Evolutionary conservation across 176 grass and related monocot species (phyloP).

Genomic region (bread wheat (Triticum aestivum)): DNA sequence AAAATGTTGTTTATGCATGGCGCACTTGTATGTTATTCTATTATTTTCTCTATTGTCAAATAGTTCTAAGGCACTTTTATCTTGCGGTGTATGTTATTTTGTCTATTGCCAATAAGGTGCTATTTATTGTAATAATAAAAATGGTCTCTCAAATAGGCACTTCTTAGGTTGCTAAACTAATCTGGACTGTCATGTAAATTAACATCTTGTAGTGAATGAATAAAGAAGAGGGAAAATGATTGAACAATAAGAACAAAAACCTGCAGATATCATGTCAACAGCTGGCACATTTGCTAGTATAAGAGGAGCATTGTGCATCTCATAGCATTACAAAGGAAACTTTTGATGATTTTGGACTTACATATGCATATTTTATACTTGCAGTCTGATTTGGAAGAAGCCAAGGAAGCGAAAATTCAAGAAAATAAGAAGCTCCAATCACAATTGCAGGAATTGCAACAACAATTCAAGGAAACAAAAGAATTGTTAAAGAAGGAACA

Average conservation of each 20-base stretch:
- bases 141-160: too few species aligned
- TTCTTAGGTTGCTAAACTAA: background rate
- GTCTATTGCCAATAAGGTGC: too few species aligned
- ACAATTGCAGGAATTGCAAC: slow-evolving; percentile 63
- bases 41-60: too few species aligned
- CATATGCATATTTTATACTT: slow-evolving; percentile 23
- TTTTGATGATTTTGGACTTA: background rate
- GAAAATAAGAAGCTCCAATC: slow-evolving; percentile 68
- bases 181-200: slow-evolving; percentile 17
- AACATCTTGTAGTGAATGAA: background rate
- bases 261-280: background rate
- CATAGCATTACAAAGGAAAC: background rate
- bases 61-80: too few species aligned
- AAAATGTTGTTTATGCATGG: slow-evolving; percentile 2
- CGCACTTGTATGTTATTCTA: too few species aligned
- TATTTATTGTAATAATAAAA: too few species aligned
- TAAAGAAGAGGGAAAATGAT: slow-evolving; percentile 9
- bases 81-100: too few species aligned
- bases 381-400: slow-evolving; percentile 83
- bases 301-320: background rate
- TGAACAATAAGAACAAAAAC: slow-evolving; percentile 2
- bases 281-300: slow-evolving; percentile 9
- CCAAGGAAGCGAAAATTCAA: slow-evolving; percentile 87
- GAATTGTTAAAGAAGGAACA: slow-evolving; percentile 62
- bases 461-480: slow-evolving; percentile 61